Evolutionary conservation across 176 grass and related monocot genomes (phyloP).

Genomic region (Phoenix dactylifera): DNA sequence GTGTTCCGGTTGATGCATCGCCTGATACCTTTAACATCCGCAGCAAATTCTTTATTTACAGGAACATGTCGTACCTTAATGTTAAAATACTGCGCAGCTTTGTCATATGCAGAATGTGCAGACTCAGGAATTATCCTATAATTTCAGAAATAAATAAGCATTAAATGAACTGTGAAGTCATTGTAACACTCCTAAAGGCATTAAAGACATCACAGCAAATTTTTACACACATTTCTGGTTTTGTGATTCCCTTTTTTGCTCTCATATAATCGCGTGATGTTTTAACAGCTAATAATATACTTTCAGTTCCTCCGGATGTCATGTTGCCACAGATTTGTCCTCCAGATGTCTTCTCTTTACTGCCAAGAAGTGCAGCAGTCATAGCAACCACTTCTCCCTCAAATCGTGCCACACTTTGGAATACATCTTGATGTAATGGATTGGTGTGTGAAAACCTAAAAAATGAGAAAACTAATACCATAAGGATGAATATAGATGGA

Average conservation of each 20-base stretch:
- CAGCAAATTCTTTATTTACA: slow-evolving; percentile 92
- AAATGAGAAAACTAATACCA: neutral
- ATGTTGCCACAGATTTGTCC: slow-evolving; percentile 97
- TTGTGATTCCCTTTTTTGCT: slow-evolving; percentile 75
- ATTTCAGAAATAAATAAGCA: neutral
- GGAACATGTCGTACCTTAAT: slow-evolving; percentile 88
- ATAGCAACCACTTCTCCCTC: slow-evolving; percentile 94
- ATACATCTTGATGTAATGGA: slow-evolving; percentile 89
- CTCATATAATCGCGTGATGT: slow-evolving; percentile 90
- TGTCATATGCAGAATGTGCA: slow-evolving; percentile 79
- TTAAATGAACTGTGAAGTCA: no score
- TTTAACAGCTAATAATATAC: slow-evolving; percentile 96
- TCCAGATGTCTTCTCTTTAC: slow-evolving; percentile 66
- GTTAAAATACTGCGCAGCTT: slow-evolving; percentile 63
- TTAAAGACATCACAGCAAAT: slow-evolving; percentile 1
- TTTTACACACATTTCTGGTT: slow-evolving; percentile 84
- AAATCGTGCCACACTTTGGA: slow-evolving; percentile 74
- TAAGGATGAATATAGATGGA: neutral
- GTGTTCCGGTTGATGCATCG: slow-evolving; percentile 85
- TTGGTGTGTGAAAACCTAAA: slow-evolving; percentile 97
- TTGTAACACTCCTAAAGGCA: no score
- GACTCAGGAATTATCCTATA: slow-evolving; percentile 70
- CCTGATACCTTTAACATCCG: slow-evolving; percentile 88
- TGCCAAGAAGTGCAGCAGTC: slow-evolving; percentile 90
- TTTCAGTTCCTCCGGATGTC: slow-evolving; percentile 97